These are phyloP conservation scores for Fistulifera pelliculosa DNA, from an alignment of 108 stramenopile genomes.

Conservation along the genomic window DNA sequence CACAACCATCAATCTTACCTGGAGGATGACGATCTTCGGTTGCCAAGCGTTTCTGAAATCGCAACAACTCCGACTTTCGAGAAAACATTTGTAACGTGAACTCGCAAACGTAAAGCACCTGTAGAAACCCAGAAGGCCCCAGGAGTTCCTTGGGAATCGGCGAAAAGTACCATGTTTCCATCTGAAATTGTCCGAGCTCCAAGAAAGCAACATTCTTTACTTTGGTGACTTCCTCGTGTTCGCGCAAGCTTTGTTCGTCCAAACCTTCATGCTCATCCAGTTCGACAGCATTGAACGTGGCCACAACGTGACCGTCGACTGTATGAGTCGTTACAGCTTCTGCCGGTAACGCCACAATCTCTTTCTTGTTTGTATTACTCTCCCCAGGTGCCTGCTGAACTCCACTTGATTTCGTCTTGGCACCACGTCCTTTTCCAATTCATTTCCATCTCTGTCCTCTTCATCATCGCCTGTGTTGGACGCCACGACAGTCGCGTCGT, in stretches of 20 bases:
- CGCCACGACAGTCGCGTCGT: slow-evolving; percentile 15
- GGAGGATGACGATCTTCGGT: slow-evolving; percentile 70
- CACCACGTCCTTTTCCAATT: slow-evolving; percentile 1
- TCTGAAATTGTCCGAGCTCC: slow-evolving; percentile 81
- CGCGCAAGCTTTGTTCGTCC: slow-evolving; percentile 89
- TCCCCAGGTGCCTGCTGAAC: background rate
- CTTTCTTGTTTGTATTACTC: slow-evolving; percentile 18
- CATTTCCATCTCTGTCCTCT: slow-evolving; percentile 5
- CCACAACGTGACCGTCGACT: slow-evolving; percentile 60
- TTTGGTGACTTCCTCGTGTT: slow-evolving; percentile 99
- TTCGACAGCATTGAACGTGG: slow-evolving; percentile 77
- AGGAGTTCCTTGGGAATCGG: slow-evolving; percentile 95
- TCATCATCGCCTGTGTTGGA: slow-evolving; percentile 9
- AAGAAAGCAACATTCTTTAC: slow-evolving; percentile 92
- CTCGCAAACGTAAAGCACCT: slow-evolving; percentile 96
- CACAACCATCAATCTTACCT: no score
- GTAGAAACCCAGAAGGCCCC: slow-evolving; percentile 62
- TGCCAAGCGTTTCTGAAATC: slow-evolving; percentile 67
- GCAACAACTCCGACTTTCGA: slow-evolving; percentile 80
- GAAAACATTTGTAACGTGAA: slow-evolving; percentile 90
- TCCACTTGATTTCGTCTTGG: slow-evolving; percentile 6
- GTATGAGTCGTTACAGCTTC: slow-evolving; percentile 49
- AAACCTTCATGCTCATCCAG: slow-evolving; percentile 98
- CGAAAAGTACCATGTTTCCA: slow-evolving; percentile 99
- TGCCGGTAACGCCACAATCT: slow-evolving; percentile 28